Evolutionary conservation across 2,329 filamentous ascomycete genomes (phyloP), one percentile per base, ranked within the genome.

Genomic region (Cercospora brassicicola): DNA sequence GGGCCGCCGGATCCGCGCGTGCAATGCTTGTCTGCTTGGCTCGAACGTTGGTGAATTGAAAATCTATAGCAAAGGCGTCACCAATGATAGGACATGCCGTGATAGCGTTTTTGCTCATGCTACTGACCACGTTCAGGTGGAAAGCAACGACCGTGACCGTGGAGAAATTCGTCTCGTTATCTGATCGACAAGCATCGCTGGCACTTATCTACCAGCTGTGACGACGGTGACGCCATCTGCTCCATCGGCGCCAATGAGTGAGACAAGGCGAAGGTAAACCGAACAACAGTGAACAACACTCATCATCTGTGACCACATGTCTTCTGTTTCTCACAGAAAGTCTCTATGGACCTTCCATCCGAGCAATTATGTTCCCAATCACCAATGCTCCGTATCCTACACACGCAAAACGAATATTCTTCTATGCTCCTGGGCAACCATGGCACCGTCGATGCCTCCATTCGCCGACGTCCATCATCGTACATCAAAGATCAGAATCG

Each of bases 1-100:
- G 59, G 59, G 59, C 59, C 59, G 59, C 59, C 33, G 36, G 33
- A 42, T 61, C 59, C 59, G 59, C 59, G 18, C 36, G 42, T 53
- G 60, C 42, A 23, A 30, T 28, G 42, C 53, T 56, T 56, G 23
- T 30, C 53, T 31, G 53, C 11, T 56, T 31, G 53, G 53, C 53
- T 28, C 9, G 28, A 23, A 53, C 23, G 13, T 5, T 30, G 53
- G 4, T 56, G 53, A 56, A 28, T 31, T 15, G 28, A 6, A n/a
- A 26, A n/a, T 56, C 10, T n/a, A 11, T n/a, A 31, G 11, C 10
- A n/a, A 10, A 9, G 26, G 5, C 6, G 26, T 15, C 20, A 20
- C 11, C 11, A 30, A 28, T 1, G 11, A 15, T 11, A 26, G 26
- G 13, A 56, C 13, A 51, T 51, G 45, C 23, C 45, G 45, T 15